These are phyloP conservation scores for Myxozyma vanderwaltii DNA, from an alignment of 805 yeast genomes.

Conservation along the genomic window DNA sequence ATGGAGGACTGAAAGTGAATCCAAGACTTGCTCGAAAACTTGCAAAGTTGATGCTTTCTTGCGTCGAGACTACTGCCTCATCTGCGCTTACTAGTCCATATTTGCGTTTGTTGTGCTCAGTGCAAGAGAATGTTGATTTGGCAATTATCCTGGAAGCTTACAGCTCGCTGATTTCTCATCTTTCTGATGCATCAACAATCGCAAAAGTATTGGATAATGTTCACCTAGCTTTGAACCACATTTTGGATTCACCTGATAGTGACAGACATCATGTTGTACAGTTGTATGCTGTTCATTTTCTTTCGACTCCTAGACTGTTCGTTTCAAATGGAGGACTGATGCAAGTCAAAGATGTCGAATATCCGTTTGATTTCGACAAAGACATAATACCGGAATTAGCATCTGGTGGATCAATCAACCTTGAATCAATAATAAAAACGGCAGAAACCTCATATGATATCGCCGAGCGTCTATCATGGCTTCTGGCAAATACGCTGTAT, in stretches of 20 bases:
- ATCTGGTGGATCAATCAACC: background rate
- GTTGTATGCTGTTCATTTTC: conserved; percentile 3
- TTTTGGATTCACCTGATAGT: background rate
- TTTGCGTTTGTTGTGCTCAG: conserved; percentile 11
- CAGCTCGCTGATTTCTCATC: conserved; percentile 9
- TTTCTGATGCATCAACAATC: background rate
- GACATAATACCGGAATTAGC: conserved; percentile 11
- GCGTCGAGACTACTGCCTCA: conserved; percentile 1
- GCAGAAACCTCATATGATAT: background rate
- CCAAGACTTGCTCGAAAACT: conserved; percentile 9
- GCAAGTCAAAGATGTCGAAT: background rate
- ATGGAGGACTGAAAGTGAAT: background rate
- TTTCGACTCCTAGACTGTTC: conserved; percentile 24
- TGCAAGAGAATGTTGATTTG: conserved; percentile 15
- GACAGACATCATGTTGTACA: background rate
- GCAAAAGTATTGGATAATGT: conserved; percentile 16
- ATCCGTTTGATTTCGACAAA: conserved; percentile 8
- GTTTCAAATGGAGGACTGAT: background rate
- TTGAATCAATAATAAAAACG: background rate
- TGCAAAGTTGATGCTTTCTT: conserved; percentile 11
- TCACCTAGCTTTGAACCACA: background rate
- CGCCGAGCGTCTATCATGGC: conserved; percentile 14
- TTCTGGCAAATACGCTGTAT: conserved; percentile 19
- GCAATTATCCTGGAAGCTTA: conserved; percentile 18
- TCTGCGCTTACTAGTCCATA: conserved; percentile 9